These are phyloP conservation scores for Theileria annulata DNA, from an alignment of 169 alveolate species.

Conservation along the genomic window DNA sequence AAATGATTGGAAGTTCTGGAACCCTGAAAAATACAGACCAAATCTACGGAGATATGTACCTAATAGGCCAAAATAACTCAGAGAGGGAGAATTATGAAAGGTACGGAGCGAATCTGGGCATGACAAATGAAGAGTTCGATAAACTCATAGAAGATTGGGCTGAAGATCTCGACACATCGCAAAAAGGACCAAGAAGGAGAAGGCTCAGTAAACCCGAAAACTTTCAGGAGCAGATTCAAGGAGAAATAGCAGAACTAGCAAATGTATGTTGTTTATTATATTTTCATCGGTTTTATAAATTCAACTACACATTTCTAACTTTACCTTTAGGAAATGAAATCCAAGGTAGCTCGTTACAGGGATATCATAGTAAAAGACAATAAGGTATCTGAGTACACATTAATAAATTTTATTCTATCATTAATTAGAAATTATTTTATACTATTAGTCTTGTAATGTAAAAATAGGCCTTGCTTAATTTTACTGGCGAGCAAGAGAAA, in stretches of 20 bases:
- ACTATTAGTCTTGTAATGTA: neutral
- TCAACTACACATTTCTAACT: neutral
- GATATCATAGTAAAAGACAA: constrained; percentile 62
- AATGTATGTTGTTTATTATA: constrained; percentile 27
- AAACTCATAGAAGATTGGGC: constrained; percentile 65
- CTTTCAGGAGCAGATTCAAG: constrained; percentile 51
- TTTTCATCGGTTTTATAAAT: too few relatives aligned
- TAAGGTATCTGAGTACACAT: constrained; percentile 13
- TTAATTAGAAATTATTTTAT: neutral
- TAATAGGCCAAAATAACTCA: neutral
- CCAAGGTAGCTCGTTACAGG: constrained; percentile 65
- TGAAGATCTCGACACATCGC: constrained; percentile 38
- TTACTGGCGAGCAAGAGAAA: constrained; percentile 58
- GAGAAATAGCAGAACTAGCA: constrained; percentile 63
- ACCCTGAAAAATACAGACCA: neutral
- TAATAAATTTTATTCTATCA: neutral
- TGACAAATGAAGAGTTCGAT: constrained; percentile 63
- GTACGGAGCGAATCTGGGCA: constrained; percentile 33
- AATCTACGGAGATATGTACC: constrained; percentile 29
- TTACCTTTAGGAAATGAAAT: constrained; percentile 49
- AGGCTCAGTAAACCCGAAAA: constrained; percentile 13
- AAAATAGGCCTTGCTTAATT: constrained; percentile 40
- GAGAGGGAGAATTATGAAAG: neutral
- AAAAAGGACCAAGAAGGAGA: neutral
- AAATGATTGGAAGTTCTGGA: constrained; percentile 16